A percentile compares a stretch with the other conserved stretches of the same genome.
These are phyloP conservation scores for Deinandra increscens DNA, from an alignment of 129 eudicot species.

Conservation along the genomic window DNA sequence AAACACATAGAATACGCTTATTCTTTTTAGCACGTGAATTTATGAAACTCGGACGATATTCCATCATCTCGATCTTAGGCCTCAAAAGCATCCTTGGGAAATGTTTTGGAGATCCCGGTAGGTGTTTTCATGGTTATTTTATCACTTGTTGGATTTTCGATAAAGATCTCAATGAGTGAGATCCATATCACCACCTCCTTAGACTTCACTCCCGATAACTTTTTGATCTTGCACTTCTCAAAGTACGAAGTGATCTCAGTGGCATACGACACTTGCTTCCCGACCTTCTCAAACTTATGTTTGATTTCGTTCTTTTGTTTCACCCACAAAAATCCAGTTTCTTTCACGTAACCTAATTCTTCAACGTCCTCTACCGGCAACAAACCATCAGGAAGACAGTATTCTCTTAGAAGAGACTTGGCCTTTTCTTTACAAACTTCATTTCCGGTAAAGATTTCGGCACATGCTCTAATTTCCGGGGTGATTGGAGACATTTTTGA, in stretches of 20 bases:
- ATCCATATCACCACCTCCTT: slow-evolving; percentile 69
- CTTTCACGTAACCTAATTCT: slow-evolving; percentile 51
- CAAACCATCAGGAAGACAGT: slow-evolving; percentile 53
- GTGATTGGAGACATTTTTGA: slow-evolving; percentile 49
- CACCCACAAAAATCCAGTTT: slow-evolving; percentile 65
- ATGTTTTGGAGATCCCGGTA: slow-evolving; percentile 43
- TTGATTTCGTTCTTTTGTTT: slow-evolving; percentile 51
- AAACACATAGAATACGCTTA: too few relatives aligned
- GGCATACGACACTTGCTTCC: neutral
- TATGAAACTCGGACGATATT: slow-evolving; percentile 7
- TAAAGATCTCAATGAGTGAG: slow-evolving; percentile 32
- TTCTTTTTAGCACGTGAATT: too few relatives aligned
- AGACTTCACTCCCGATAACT: slow-evolving; percentile 52
- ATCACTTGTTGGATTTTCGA: slow-evolving; percentile 36
- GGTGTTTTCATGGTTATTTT: slow-evolving; percentile 50
- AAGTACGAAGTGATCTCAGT: neutral
- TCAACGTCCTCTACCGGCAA: slow-evolving; percentile 48
- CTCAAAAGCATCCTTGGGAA: slow-evolving; percentile 39
- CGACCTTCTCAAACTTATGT: slow-evolving; percentile 49
- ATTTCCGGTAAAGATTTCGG: slow-evolving; percentile 46
- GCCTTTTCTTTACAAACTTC: slow-evolving; percentile 41
- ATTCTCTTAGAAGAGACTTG: slow-evolving; percentile 41
- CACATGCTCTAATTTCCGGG: slow-evolving; percentile 48
- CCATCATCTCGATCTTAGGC: neutral
- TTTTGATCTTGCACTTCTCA: slow-evolving; percentile 44